Conservation (phyloP, 2,329 filamentous ascomycete genomes). For the Coccinonectria pachysandricola region DNA sequence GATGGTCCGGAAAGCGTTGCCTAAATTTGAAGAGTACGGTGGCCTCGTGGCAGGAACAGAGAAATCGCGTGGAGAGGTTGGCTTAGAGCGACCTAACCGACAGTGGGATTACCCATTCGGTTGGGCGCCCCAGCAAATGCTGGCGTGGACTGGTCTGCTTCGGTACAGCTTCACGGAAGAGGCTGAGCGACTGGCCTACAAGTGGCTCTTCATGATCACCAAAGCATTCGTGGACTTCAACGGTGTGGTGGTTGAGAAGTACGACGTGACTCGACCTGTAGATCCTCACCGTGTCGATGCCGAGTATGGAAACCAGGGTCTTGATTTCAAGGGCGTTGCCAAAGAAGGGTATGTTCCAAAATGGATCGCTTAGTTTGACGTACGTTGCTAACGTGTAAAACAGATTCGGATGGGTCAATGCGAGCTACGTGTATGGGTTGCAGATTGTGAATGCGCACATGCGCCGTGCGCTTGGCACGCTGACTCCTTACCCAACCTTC, state of each 20-base stretch:
- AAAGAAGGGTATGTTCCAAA: constrained; percentile 65
- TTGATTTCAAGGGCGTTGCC: constrained; percentile 90
- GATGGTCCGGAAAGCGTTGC: constrained; percentile 72
- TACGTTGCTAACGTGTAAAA: constrained; percentile 20
- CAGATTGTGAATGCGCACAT: constrained; percentile 83
- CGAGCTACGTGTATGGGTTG: constrained; percentile 89
- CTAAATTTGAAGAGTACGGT: constrained; percentile 78
- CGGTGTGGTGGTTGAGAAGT: constrained; percentile 96
- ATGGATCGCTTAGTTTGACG: background rate
- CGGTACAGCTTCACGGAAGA: constrained; percentile 89
- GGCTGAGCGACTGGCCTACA: constrained; percentile 81
- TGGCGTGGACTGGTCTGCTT: constrained; percentile 87
- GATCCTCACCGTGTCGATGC: constrained; percentile 92
- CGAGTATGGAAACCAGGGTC: constrained; percentile 94
- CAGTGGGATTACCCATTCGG: constrained; percentile 99
- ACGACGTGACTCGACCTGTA: constrained; percentile 83
- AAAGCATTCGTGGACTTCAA: constrained; percentile 99
- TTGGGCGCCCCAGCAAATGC: constrained; percentile 97
- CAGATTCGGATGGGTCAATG: constrained; percentile 98
- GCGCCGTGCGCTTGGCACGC: constrained; percentile 74
- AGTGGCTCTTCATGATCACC: constrained; percentile 97
- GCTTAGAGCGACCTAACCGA: constrained; percentile 77
- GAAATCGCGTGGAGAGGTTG: constrained; percentile 71
- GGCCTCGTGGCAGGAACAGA: constrained; percentile 85
- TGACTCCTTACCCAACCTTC: constrained; percentile 81